Conservation (phyloP, 345 rosid species). For the Microthlaspi erraticum region DNA sequence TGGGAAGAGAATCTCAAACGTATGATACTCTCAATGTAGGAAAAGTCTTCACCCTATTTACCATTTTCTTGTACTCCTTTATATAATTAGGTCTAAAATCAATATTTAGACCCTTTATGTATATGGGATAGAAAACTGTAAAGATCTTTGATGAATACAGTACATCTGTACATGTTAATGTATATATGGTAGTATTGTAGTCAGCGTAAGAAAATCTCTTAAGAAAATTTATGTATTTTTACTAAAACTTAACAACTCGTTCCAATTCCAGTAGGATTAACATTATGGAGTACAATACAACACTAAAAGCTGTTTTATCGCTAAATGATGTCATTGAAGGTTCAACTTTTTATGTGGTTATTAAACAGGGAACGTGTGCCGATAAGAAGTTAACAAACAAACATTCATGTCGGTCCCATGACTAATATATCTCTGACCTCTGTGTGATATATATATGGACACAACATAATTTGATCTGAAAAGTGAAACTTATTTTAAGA, state of each 20-base stretch:
- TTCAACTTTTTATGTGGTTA: constrained; percentile 35
- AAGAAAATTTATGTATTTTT: neutral
- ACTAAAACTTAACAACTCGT: neutral
- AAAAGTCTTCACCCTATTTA: constrained; percentile 17
- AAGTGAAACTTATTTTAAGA: constrained; percentile 1
- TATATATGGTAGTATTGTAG: neutral
- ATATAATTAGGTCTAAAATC: constrained; percentile 15
- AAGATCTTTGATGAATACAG: neutral
- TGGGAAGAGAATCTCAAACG: constrained; percentile 43
- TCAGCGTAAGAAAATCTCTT: neutral
- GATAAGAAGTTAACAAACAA: constrained; percentile 31
- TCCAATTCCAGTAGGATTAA: neutral
- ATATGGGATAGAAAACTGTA: neutral
- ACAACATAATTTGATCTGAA: constrained; percentile 24
- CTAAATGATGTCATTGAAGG: constrained; percentile 14
- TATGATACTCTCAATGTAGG: constrained; percentile 43
- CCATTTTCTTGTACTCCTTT: constrained; percentile 7
- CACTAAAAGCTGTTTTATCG: constrained; percentile 6
- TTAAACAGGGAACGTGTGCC: constrained; percentile 39
- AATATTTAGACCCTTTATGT: neutral
- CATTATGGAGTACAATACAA: neutral
- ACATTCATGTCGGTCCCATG: constrained; percentile 44
- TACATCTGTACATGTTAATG: too few species aligned
- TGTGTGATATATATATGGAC: constrained; percentile 29
- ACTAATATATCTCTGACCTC: constrained; percentile 33